Evolutionary conservation across 1,284 basidiomycete genomes (phyloP).

Genomic region (Naganishia cerealis): DNA sequence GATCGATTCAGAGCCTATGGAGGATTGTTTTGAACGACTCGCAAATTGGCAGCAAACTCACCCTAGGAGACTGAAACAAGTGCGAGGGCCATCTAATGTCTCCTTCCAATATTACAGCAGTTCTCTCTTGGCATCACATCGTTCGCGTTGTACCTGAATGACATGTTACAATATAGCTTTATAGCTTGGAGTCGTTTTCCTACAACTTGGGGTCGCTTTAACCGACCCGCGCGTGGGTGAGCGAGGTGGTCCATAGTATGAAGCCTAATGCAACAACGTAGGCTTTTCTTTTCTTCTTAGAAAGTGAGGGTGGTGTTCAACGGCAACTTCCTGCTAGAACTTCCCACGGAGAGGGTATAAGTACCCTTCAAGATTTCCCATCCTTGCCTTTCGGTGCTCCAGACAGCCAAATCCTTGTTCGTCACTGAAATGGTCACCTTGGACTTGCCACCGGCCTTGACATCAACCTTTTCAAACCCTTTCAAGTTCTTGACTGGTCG

Average conservation of each 20-base stretch:
- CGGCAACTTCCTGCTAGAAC: conserved; percentile 21
- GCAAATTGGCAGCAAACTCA: too few species aligned
- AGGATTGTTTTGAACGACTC: too few species aligned
- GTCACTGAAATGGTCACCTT: conserved; percentile 46
- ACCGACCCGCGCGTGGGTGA: too few species aligned
- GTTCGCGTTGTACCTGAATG: too few species aligned
- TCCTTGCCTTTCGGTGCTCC: conserved; percentile 57
- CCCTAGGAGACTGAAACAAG: too few species aligned
- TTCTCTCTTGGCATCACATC: too few species aligned
- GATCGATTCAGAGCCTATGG: too few species aligned
- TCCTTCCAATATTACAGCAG: too few species aligned
- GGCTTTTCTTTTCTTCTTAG: not conserved
- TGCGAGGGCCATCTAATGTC: too few species aligned
- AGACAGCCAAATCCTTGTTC: conserved; percentile 33
- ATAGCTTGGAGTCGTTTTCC: not conserved
- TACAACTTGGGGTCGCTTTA: not conserved
- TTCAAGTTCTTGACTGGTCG: conserved; percentile 41
- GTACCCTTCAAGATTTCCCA: conserved; percentile 37
- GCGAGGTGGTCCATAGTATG: too few species aligned
- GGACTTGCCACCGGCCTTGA: conserved; percentile 43
- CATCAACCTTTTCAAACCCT: conserved; percentile 47
- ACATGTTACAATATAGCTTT: too few species aligned
- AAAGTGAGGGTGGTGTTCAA: conserved; percentile 23
- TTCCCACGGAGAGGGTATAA: conserved; percentile 22
- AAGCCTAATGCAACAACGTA: not conserved